Evolutionary conservation across 2,329 filamentous ascomycete species (phyloP).

Genomic region (Aspergillus versicolor): DNA sequence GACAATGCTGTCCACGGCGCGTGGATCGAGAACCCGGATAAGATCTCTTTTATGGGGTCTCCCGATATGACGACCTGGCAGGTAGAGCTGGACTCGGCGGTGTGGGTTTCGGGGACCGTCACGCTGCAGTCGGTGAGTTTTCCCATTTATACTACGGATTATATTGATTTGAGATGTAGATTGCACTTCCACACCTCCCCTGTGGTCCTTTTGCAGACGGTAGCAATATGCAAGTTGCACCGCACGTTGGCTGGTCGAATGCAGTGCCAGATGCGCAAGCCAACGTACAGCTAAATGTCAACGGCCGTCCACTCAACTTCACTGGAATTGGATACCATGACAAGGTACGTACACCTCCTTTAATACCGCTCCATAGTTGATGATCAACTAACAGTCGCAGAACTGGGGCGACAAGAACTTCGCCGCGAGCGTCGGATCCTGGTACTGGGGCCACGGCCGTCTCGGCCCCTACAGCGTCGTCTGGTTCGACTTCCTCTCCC

Average conservation of each 20-base stretch:
- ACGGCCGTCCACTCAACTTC: constrained; percentile 33
- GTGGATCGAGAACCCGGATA: constrained; percentile 10
- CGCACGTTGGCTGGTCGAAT: constrained; percentile 38
- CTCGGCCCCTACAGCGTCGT: constrained; percentile 45
- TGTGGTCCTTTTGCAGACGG: background rate
- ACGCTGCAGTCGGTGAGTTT: background rate
- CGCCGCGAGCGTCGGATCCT: constrained; percentile 27
- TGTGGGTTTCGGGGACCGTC: background rate
- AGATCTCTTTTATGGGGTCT: constrained; percentile 21
- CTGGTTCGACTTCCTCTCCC: constrained; percentile 42
- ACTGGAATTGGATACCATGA: constrained; percentile 47
- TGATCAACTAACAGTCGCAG: background rate
- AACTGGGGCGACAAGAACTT: constrained; percentile 46
- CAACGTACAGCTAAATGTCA: constrained; percentile 27
- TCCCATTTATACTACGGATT: too few relatives aligned
- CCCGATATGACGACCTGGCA: constrained; percentile 16
- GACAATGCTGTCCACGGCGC: constrained; percentile 9
- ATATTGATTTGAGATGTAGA: background rate
- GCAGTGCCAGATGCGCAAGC: constrained; percentile 35
- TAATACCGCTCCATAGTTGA: background rate
- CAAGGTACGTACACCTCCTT: constrained; percentile 24
- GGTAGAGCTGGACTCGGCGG: background rate
- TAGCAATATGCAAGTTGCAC: background rate
- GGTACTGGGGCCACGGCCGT: constrained; percentile 49
- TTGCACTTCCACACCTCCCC: constrained; percentile 5